Conservation (phyloP, 176 grass and related monocot species). For the Metroxylon sagu region DNA sequence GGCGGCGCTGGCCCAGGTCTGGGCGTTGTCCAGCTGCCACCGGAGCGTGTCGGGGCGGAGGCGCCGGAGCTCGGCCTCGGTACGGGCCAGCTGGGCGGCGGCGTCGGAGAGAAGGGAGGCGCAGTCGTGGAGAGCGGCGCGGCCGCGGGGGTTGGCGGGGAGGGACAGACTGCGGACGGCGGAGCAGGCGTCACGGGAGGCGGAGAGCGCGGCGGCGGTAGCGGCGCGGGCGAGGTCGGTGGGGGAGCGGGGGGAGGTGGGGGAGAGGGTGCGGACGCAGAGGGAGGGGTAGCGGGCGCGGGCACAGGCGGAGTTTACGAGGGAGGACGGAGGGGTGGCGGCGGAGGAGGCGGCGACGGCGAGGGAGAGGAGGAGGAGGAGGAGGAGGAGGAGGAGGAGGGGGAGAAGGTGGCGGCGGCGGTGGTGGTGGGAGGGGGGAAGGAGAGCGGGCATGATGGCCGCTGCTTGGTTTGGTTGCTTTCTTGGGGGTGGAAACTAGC, state of each 20-base stretch:
- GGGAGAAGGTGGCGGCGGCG: neutral
- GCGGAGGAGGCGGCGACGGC: neutral
- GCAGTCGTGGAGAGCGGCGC: slow-evolving; percentile 1
- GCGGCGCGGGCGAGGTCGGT: neutral
- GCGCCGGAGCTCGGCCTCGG: neutral
- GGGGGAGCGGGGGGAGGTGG: neutral
- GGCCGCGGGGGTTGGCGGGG: neutral
- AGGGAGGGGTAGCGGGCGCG: slow-evolving; percentile 2
- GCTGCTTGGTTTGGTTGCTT: too few relatives aligned
- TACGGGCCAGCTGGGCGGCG: neutral
- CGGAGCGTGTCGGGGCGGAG: neutral
- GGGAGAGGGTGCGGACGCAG: slow-evolving; percentile 5
- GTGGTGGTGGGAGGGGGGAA: neutral
- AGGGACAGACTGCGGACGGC: neutral
- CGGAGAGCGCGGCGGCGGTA: neutral
- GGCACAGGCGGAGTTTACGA: slow-evolving; percentile 12
- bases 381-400: neutral
- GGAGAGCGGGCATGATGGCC: too few relatives aligned
- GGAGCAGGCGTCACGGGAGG: neutral
- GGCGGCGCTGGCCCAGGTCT: slow-evolving; percentile 16
- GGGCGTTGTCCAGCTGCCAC: slow-evolving; percentile 5
- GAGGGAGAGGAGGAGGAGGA: neutral
- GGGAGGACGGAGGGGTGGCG: neutral
- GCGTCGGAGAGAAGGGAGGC: neutral
- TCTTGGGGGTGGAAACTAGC: too few relatives aligned